Evolutionary conservation across 1,284 basidiomycete species (phyloP).

Genomic region (Microbotryomycetes sp.): DNA sequence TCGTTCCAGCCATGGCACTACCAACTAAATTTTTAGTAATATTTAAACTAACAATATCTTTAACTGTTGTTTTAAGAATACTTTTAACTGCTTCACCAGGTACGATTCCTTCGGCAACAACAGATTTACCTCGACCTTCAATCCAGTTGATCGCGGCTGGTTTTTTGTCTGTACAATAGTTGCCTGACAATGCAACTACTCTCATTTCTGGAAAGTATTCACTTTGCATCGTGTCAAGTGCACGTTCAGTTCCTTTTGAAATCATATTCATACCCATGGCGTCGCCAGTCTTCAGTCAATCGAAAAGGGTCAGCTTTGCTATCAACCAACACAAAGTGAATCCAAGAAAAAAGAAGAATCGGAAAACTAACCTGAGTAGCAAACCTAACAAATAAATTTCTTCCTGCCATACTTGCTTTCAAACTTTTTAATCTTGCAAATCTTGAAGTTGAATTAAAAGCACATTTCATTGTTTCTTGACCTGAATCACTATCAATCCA

Average conservation of each 20-base stretch:
- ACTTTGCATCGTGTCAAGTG: constrained; percentile 67
- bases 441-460: constrained; percentile 90
- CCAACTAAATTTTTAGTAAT: constrained; percentile 97
- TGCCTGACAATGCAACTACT: constrained; percentile 88
- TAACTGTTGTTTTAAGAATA: constrained; percentile 93
- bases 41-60: constrained; percentile 84
- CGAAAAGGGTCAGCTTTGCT: neutral
- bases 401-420: constrained; percentile 79
- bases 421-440: constrained; percentile 77
- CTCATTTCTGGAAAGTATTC: constrained; percentile 85
- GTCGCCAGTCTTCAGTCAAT: constrained; percentile 74
- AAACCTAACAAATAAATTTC: constrained; percentile 92
- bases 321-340: neutral
- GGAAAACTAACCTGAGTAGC: constrained; percentile 51
- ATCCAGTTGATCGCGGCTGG: constrained; percentile 99
- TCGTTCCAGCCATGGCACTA: constrained; percentile 92
- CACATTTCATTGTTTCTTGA: constrained; percentile 64
- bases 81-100: constrained; percentile 80
- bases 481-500: constrained; percentile 88
- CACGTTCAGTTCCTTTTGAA: constrained; percentile 77
- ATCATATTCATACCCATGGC: constrained; percentile 99
- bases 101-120: constrained; percentile 91
- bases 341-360: neutral
- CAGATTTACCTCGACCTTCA: constrained; percentile 94
- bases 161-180: constrained; percentile 99